These are phyloP conservation scores for Salix dunnii DNA, from an alignment of 345 rosid genomes.

Conservation along the genomic window DNA sequence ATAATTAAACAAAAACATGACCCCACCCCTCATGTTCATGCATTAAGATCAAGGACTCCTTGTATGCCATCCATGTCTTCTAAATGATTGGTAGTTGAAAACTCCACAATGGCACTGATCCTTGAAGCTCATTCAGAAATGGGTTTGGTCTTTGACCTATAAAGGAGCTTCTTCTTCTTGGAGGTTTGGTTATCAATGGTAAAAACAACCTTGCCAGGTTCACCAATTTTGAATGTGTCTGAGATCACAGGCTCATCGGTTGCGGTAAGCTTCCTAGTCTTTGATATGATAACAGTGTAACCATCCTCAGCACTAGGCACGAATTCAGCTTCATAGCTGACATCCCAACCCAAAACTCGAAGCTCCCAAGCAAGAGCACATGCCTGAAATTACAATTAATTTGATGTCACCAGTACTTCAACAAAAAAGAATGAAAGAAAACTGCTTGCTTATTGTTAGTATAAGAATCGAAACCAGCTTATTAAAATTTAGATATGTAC, in stretches of 20 bases:
- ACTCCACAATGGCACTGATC: background rate
- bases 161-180: conserved; percentile 53
- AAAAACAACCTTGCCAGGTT: conserved; percentile 44
- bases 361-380: conserved; percentile 42
- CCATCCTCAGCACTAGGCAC: conserved; percentile 33
- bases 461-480: background rate
- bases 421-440: background rate
- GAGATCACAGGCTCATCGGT: conserved; percentile 31
- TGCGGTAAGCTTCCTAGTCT: conserved; percentile 31
- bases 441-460: no score
- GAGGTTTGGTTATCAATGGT: conserved; percentile 39
- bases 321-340: conserved; percentile 48
- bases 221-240: conserved; percentile 36
- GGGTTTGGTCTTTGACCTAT: conserved; percentile 42
- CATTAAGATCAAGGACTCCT: background rate
- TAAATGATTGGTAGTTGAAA: background rate
- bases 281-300: conserved; percentile 45
- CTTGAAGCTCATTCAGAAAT: conserved; percentile 20
- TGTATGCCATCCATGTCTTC: conserved; percentile 3
- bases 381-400: conserved; percentile 19
- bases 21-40: background rate
- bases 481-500: conserved; percentile 1
- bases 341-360: conserved; percentile 50
- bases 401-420: background rate
- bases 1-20: background rate